phyloP scores from a whole-genome alignment of 768 basidiomycete species.

The Dendrothele bispora region DNA sequence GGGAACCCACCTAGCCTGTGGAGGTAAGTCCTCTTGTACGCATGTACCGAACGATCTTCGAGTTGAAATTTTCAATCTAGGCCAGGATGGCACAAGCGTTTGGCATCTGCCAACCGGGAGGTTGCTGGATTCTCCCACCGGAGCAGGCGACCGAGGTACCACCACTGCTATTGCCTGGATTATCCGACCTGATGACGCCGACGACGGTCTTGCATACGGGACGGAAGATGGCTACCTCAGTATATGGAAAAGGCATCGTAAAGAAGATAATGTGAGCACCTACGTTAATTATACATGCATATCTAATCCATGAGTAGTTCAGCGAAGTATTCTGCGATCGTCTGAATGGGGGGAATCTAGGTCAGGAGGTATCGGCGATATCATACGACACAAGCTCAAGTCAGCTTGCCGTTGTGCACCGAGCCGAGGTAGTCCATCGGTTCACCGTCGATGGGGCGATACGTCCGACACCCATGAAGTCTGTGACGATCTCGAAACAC shows the following conservation, averaged over 20 bases:
- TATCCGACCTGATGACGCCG: background rate
- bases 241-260: conserved; percentile 1
- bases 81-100: background rate
- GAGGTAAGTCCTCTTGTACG: conserved; percentile 5
- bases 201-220: conserved; percentile 3
- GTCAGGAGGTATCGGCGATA: background rate
- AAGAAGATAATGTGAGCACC: conserved; percentile 2
- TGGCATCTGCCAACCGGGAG: background rate
- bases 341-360: background rate
- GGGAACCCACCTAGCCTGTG: background rate
- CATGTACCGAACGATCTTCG: no score
- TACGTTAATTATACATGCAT: no score
- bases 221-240: conserved; percentile 1
- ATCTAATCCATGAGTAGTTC: background rate
- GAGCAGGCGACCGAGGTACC: background rate
- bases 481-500: background rate
- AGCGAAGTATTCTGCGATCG: background rate
- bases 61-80: background rate
- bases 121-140: background rate
- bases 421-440: background rate
- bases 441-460: background rate
- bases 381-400: conserved; percentile 1
- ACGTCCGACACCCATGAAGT: background rate
- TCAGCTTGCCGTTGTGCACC: conserved; percentile 4
- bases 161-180: conserved; percentile 8